Evolutionary conservation across 768 basidiomycete species (phyloP), one percentile per base, ranked within the genome.

Genomic region (Mycena indigotica): DNA sequence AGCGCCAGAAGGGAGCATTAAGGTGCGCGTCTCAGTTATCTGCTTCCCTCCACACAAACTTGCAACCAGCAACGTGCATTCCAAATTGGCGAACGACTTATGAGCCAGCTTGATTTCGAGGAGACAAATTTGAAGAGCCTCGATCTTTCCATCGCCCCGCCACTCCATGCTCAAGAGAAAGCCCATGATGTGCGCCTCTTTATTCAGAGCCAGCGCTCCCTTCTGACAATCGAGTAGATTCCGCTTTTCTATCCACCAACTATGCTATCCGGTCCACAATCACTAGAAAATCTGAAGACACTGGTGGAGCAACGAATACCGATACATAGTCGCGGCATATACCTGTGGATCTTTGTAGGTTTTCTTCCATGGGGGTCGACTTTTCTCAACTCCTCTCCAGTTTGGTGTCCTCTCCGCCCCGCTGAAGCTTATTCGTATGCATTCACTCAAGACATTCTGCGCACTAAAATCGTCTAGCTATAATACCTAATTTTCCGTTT

Each of bases 401-500:
- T 54, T 80, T 21, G 65, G 79, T 28, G 77, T 83, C 2, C 58
- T 84, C 41, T 82, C 83, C n/a, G 67, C 75, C 38, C 82, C 82
- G 16, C 73, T 84, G 55, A 66, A 71, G 57, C 51, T 84, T 40
- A 77, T 84, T 59, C 82, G 83, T 84, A 61, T 41, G 82, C 28
- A 32, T 23, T 19, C 52, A 17, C 32, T 3, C 38, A 24, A 16
- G n/a, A 15, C 40, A 28, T 39, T 19, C 15, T 5, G 28, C 40
- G n/a, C 2, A 15, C 40, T 51, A 26, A 40, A 28, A 3, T 4
- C 23, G 35, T 26, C 15, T 38, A 84, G 82, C 83, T 16, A 63
- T 84, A 50, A 75, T 84, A 67, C 82, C 82, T 21, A 84, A 84
- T 66, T 67, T 84, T 4, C 82, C 82, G 8, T 77, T 84, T 67